phyloP scores from a whole-genome alignment of 495 filamentous ascomycete genomes.

The Recurvomyces mirabilis region DNA sequence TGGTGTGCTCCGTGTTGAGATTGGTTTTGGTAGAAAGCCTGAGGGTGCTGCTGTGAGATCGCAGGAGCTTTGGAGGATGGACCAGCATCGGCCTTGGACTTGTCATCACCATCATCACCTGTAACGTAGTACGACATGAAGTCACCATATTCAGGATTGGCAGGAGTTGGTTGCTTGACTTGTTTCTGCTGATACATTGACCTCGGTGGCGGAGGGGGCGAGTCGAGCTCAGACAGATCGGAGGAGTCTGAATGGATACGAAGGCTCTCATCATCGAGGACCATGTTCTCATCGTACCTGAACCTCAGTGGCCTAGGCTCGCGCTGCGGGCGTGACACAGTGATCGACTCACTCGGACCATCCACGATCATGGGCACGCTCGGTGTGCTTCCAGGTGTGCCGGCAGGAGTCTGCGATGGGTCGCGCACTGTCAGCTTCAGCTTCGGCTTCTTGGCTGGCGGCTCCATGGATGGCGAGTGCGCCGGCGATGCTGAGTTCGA shows the following conservation, averaged over 20 bases:
- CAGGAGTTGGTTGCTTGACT: not conserved
- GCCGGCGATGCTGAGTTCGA: not conserved
- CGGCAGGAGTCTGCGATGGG: not conserved
- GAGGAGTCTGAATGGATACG: slow-evolving; percentile 1
- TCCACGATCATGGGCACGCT: not conserved
- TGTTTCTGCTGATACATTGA: too few species aligned
- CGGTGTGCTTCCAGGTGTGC: not conserved
- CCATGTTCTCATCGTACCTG: slow-evolving; percentile 18
- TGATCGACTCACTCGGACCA: not conserved
- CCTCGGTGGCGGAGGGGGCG: slow-evolving; percentile 3
- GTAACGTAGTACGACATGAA: slow-evolving; percentile 10
- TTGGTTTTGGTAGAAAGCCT: too few species aligned
- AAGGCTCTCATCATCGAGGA: slow-evolving; percentile 10
- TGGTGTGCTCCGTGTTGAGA: not conserved
- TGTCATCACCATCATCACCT: slow-evolving; percentile 6
- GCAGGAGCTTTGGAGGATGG: slow-evolving; percentile 2
- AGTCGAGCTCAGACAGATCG: slow-evolving; percentile 1
- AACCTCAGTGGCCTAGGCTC: slow-evolving; percentile 3
- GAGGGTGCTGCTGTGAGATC: slow-evolving; percentile 2
- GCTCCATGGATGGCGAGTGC: not conserved
- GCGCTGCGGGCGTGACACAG: slow-evolving; percentile 3
- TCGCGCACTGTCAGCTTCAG: slow-evolving; percentile 8
- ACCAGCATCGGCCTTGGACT: not conserved
- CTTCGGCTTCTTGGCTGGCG: slow-evolving; percentile 8
- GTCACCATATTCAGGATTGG: slow-evolving; percentile 5